Evolutionary conservation across 352 stramenopile genomes (phyloP).

Genomic region (Phytophthora pluvialis): DNA sequence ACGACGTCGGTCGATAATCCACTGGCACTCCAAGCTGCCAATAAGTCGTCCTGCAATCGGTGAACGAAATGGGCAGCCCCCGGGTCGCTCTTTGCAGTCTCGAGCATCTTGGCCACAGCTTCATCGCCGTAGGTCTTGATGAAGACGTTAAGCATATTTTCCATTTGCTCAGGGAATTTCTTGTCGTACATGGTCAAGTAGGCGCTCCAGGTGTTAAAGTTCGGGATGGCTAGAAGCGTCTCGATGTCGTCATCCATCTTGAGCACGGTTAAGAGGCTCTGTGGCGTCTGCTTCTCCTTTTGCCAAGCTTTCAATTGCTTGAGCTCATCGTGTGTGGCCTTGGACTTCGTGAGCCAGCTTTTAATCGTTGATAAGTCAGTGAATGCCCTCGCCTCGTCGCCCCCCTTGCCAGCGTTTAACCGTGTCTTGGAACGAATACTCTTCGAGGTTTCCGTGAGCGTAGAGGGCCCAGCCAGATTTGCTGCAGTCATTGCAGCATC

Average conservation of each 20-base stretch:
- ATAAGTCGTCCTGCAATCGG: neutral
- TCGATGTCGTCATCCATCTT: neutral
- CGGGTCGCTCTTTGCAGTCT: neutral
- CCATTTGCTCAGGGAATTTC: neutral
- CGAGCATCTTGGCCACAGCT: neutral
- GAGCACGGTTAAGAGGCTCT: neutral
- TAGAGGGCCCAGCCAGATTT: too few relatives aligned
- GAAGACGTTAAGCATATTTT: neutral
- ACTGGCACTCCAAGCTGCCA: neutral
- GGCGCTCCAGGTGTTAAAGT: neutral
- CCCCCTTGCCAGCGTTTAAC: too few relatives aligned
- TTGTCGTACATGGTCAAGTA: neutral
- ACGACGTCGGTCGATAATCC: neutral
- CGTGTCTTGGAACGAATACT: too few relatives aligned
- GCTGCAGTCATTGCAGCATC: too few relatives aligned
- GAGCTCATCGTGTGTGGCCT: too few relatives aligned
- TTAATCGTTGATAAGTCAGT: too few relatives aligned
- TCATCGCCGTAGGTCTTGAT: neutral
- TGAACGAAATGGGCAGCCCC: neutral
- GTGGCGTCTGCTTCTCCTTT: too few relatives aligned
- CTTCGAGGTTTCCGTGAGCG: too few relatives aligned
- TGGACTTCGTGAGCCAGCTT: too few relatives aligned
- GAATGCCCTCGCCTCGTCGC: too few relatives aligned
- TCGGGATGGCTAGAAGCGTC: neutral
- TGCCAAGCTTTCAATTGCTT: too few relatives aligned